Conservation (phyloP, 257 asterid genomes). For the Ilex asprella region DNA sequence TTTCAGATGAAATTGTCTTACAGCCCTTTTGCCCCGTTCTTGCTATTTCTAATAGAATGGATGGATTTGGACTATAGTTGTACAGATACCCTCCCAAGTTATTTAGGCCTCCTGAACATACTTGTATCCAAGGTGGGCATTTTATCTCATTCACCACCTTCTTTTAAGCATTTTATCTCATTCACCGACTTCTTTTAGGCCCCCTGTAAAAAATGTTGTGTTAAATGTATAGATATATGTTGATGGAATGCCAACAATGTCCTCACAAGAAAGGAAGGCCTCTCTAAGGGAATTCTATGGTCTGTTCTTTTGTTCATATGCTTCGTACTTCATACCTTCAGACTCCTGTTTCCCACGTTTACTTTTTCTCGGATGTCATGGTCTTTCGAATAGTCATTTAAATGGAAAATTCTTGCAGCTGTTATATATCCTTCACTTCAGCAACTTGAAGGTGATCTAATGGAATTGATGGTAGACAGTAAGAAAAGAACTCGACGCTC, state of each 20-base stretch:
- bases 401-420: slow-evolving; percentile 39
- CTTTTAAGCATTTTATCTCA: neutral
- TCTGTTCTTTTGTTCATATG: slow-evolving; percentile 21
- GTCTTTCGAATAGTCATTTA: neutral
- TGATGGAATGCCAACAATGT: slow-evolving; percentile 64
- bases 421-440: slow-evolving; percentile 78
- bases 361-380: slow-evolving; percentile 4
- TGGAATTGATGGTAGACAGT: slow-evolving; percentile 30
- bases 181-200: neutral
- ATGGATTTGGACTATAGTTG: slow-evolving; percentile 61
- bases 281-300: slow-evolving; percentile 74
- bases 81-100: slow-evolving; percentile 36
- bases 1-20: slow-evolving; percentile 46
- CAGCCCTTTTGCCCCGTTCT: slow-evolving; percentile 47
- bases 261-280: slow-evolving; percentile 69
- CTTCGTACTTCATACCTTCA: neutral
- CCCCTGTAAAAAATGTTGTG: neutral
- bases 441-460: slow-evolving; percentile 60
- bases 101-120: slow-evolving; percentile 52
- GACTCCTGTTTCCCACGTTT: neutral
- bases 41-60: slow-evolving; percentile 52
- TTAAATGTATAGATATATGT: slow-evolving; percentile 46
- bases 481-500: slow-evolving; percentile 18
- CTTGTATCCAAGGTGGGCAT: slow-evolving; percentile 43
- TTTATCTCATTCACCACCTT: neutral